Evolutionary conservation across 2,329 filamentous ascomycete genomes (phyloP).

Genomic region (Aquanectria penicillioides): DNA sequence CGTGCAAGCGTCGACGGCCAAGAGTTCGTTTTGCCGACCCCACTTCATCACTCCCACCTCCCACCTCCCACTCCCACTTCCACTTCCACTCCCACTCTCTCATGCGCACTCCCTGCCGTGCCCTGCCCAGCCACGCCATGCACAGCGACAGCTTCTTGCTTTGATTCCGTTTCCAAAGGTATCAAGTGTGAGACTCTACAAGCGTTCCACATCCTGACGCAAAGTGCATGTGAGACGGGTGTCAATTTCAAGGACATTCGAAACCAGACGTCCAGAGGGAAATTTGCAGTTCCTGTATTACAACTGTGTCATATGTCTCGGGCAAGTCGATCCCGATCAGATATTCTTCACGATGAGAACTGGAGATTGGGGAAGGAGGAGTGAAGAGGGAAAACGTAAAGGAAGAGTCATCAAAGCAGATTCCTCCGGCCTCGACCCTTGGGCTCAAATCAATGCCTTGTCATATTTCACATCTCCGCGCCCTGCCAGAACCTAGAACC

Average conservation of each 20-base stretch:
- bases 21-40: constrained; percentile 13
- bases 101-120: background rate
- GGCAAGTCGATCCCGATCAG: background rate
- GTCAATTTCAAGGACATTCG: constrained; percentile 3
- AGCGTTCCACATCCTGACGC: too few species aligned
- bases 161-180: too few species aligned
- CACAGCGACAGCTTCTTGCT: background rate
- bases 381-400: too few species aligned
- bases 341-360: background rate
- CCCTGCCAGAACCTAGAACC: constrained; percentile 1
- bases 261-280: constrained; percentile 16
- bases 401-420: too few species aligned
- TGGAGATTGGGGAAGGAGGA: background rate
- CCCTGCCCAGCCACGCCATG: background rate
- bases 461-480: background rate
- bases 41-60: background rate
- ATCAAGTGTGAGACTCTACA: too few species aligned
- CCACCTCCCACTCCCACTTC: background rate
- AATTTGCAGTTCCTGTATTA: constrained; percentile 6
- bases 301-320: constrained; percentile 8
- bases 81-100: background rate
- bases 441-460: background rate
- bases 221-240: constrained; percentile 6
- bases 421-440: background rate
- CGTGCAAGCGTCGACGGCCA: constrained; percentile 4